These are phyloP conservation scores for Chenopodium album DNA, from an alignment of 148 eudicot genomes.

Conservation along the genomic window DNA sequence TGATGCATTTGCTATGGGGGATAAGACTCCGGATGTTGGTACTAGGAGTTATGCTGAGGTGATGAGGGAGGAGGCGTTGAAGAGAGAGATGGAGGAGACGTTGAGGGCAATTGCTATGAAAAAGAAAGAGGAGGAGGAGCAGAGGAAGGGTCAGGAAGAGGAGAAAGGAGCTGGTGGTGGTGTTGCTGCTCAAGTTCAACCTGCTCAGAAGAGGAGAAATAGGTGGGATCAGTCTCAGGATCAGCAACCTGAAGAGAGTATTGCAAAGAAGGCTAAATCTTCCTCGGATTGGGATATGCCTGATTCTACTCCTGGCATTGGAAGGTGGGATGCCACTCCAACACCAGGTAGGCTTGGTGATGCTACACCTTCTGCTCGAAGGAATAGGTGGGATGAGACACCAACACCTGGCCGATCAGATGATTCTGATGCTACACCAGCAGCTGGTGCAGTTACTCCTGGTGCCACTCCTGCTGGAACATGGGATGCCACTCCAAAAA, in stretches of 20 bases:
- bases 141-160: slow-evolving; percentile 38
- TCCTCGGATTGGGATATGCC: slow-evolving; percentile 94
- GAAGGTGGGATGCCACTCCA: slow-evolving; percentile 96
- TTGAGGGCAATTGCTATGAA: slow-evolving; percentile 58
- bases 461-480: slow-evolving; percentile 96
- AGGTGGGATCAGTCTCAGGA: slow-evolving; percentile 94
- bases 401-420: slow-evolving; percentile 84
- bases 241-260: slow-evolving; percentile 38
- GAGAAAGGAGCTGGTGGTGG: slow-evolving; percentile 39
- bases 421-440: slow-evolving; percentile 89
- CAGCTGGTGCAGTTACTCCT: slow-evolving; percentile 85
- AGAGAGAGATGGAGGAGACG: slow-evolving; percentile 70
- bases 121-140: slow-evolving; percentile 72
- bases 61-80: slow-evolving; percentile 78
- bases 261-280: slow-evolving; percentile 61
- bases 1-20: slow-evolving; percentile 79
- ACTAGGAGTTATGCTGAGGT: slow-evolving; percentile 80
- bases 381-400: slow-evolving; percentile 83
- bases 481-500: slow-evolving; percentile 94
- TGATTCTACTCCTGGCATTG: slow-evolving; percentile 90
- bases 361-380: slow-evolving; percentile 83
- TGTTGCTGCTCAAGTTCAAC: slow-evolving; percentile 30
- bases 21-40: slow-evolving; percentile 80
- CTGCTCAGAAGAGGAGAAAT: slow-evolving; percentile 76
- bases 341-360: slow-evolving; percentile 87